Conservation (phyloP, 805 yeast genomes). For the Teunomyces panamensis region DNA sequence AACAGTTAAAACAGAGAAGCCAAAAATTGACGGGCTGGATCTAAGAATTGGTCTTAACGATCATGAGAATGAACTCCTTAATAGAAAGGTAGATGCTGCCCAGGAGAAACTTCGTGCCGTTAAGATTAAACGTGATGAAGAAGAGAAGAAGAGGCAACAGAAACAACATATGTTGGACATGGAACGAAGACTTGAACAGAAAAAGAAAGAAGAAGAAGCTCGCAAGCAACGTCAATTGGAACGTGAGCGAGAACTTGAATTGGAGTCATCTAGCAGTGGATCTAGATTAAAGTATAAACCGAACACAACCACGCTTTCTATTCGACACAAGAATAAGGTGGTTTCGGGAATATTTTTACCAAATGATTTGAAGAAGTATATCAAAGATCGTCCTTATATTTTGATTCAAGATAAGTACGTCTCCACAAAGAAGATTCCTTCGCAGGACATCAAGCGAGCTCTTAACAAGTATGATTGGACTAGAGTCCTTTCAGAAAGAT, state of each 20-base stretch:
- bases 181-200: slow-evolving; percentile 15
- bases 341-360: slow-evolving; percentile 44
- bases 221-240: slow-evolving; percentile 3
- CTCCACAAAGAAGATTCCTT: slow-evolving; percentile 45
- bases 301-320: slow-evolving; percentile 35
- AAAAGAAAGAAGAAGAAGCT: slow-evolving; percentile 10
- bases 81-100: slow-evolving; percentile 34
- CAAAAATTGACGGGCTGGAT: slow-evolving; percentile 50
- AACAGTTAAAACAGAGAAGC: slow-evolving; percentile 24
- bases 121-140: slow-evolving; percentile 28
- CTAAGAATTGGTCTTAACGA: slow-evolving; percentile 55
- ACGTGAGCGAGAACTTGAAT: not conserved
- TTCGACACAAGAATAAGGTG: slow-evolving; percentile 27
- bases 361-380: slow-evolving; percentile 42
- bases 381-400: slow-evolving; percentile 58
- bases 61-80: slow-evolving; percentile 35
- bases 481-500: slow-evolving; percentile 56
- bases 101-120: slow-evolving; percentile 24
- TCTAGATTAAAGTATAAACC: slow-evolving; percentile 18
- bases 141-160: slow-evolving; percentile 22
- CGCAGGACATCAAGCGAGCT: slow-evolving; percentile 57
- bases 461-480: slow-evolving; percentile 64
- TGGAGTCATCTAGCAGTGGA: slow-evolving; percentile 8
- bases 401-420: slow-evolving; percentile 51
- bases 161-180: slow-evolving; percentile 12